Conservation (phyloP, 2,329 filamentous ascomycete genomes). For the Magnaporthiopsis rhizophila region DNA sequence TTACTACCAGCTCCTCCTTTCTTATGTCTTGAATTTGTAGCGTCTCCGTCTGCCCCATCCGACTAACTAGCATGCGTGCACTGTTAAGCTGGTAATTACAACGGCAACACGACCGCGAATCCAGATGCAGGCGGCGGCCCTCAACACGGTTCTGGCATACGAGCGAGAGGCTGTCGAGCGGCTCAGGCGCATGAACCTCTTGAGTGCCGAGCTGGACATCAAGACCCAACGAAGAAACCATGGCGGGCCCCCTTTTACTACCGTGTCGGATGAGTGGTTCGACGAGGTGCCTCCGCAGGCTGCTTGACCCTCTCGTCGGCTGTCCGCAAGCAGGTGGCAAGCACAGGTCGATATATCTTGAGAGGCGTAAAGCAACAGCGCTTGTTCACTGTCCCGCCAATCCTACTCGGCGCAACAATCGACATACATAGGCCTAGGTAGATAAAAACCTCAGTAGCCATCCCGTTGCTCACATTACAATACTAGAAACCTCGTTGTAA, state of each 20-base stretch:
- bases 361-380: not conserved
- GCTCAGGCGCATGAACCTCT: constrained; percentile 68
- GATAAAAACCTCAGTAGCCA: not conserved
- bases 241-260: too few species aligned
- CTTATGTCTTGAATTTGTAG: not conserved
- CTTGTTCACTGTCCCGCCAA: not conserved
- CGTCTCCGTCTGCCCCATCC: not conserved
- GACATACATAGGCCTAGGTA: not conserved
- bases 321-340: not conserved
- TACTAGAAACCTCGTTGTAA: not conserved
- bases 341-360: not conserved
- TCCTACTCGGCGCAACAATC: not conserved
- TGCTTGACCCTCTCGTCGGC: not conserved
- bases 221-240: constrained; percentile 19
- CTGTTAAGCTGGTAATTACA: constrained; percentile 58
- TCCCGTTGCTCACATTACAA: not conserved
- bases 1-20: not conserved
- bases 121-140: constrained; percentile 60
- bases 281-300: not conserved
- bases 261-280: not conserved
- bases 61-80: constrained; percentile 3
- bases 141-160: constrained; percentile 62
- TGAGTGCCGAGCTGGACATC: constrained; percentile 68
- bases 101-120: constrained; percentile 58
- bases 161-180: constrained; percentile 68